phyloP scores from a whole-genome alignment of 345 rosid species.

The Aquilaria yunnanensis region DNA sequence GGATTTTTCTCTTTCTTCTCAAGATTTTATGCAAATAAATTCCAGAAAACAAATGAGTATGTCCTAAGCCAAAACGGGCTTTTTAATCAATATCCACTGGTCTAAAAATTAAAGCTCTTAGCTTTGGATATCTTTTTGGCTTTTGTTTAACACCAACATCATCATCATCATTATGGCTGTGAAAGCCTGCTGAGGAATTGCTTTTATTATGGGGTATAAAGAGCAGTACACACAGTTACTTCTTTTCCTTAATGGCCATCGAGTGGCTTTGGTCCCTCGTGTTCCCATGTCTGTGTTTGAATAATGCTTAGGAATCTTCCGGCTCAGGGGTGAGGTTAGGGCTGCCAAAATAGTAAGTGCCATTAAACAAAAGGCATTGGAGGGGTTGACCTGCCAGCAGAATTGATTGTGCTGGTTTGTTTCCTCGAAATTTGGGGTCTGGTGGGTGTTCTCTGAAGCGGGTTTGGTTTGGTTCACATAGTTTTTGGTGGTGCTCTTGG shows the following conservation, averaged over 20 bases:
- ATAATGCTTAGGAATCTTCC: slow-evolving; percentile 23
- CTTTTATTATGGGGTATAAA: slow-evolving; percentile 20
- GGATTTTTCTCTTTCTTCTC: background rate
- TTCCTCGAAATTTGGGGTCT: slow-evolving; percentile 16
- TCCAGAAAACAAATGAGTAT: slow-evolving; percentile 50
- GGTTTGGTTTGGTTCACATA: slow-evolving; percentile 19
- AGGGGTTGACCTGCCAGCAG: slow-evolving; percentile 35
- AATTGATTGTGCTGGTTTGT: slow-evolving; percentile 12
- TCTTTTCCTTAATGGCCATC: slow-evolving; percentile 25
- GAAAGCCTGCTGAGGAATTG: slow-evolving; percentile 12
- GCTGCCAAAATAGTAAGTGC: background rate
- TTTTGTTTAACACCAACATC: slow-evolving; percentile 6
- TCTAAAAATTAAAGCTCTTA: slow-evolving; percentile 13
- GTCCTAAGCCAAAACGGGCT: slow-evolving; percentile 40
- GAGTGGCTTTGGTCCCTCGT: slow-evolving; percentile 26
- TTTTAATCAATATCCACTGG: slow-evolving; percentile 22
- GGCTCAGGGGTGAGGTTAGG: slow-evolving; percentile 19
- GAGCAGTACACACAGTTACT: slow-evolving; percentile 6
- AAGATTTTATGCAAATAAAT: slow-evolving; percentile 10
- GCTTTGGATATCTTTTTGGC: slow-evolving; percentile 18
- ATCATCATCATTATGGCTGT: slow-evolving; percentile 21
- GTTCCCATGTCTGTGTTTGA: slow-evolving; percentile 13
- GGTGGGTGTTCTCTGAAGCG: slow-evolving; percentile 15
- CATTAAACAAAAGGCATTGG: slow-evolving; percentile 5
- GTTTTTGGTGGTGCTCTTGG: slow-evolving; percentile 16